phyloP scores from a whole-genome alignment of 345 rosid genomes.

The Eucalyptus melliodora region DNA sequence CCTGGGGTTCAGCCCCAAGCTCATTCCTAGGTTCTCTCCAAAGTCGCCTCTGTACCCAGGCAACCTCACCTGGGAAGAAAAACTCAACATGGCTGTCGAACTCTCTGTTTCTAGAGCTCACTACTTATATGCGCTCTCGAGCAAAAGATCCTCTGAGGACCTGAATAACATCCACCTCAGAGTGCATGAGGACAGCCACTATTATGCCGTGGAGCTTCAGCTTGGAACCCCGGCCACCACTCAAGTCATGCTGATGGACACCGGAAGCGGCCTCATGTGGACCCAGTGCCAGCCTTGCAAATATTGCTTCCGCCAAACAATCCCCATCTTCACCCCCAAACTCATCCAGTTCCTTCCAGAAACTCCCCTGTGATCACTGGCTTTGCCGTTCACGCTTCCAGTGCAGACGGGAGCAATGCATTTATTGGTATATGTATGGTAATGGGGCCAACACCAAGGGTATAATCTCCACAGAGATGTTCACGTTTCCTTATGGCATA shows the following conservation, averaged over 20 bases:
- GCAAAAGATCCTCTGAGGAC: not conserved
- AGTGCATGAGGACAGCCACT: not conserved
- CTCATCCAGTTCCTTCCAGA: not conserved
- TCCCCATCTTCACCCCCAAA: not conserved
- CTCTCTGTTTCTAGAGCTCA: not conserved
- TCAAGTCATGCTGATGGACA: not conserved
- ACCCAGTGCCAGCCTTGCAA: constrained; percentile 9
- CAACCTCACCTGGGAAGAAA: not conserved
- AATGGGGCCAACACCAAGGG: not conserved
- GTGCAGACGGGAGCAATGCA: not conserved
- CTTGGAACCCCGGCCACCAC: not conserved
- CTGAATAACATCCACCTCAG: not conserved
- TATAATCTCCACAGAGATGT: not conserved
- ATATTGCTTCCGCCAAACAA: not conserved
- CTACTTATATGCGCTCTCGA: not conserved
- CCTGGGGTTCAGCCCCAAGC: not conserved
- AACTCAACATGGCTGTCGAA: not conserved
- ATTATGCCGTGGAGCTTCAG: not conserved
- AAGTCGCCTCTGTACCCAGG: constrained; percentile 8
- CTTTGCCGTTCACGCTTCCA: not conserved
- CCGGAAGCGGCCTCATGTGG: not conserved
- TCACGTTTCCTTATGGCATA: not conserved
- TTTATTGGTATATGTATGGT: not conserved
- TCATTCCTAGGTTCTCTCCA: constrained; percentile 5
- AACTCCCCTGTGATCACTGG: not conserved